These are phyloP conservation scores for Pogostemon cablin DNA, from an alignment of 257 asterid genomes.

Conservation along the genomic window DNA sequence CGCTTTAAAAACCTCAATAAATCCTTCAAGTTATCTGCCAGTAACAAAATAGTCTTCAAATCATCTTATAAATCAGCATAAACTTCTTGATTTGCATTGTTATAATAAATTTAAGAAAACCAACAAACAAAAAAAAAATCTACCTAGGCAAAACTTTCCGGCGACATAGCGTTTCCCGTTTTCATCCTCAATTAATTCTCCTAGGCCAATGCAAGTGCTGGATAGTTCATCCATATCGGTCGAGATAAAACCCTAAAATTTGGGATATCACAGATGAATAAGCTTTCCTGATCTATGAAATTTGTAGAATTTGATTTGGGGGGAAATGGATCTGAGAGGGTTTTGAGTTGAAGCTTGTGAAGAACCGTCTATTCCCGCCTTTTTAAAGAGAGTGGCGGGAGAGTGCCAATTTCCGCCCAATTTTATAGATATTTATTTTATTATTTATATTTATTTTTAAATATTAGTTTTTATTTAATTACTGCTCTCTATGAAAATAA, in stretches of 20 bases:
- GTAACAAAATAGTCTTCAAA: not conserved
- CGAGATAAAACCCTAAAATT: not conserved
- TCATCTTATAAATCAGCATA: not conserved
- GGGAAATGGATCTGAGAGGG: constrained; percentile 16
- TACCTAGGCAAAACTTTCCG: constrained; percentile 77
- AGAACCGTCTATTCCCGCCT: constrained; percentile 25
- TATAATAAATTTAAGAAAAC: not conserved
- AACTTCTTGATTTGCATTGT: not conserved
- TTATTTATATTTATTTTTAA: no score
- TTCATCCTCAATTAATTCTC: constrained; percentile 71
- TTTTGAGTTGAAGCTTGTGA: constrained; percentile 24
- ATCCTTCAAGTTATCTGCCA: constrained; percentile 88
- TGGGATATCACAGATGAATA: not conserved
- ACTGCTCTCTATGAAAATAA: no score
- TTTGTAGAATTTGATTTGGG: constrained; percentile 16
- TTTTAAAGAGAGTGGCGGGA: constrained; percentile 33
- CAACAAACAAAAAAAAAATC: not conserved
- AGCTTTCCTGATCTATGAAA: not conserved
- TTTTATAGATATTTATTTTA: not conserved
- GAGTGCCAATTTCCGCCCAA: not conserved
- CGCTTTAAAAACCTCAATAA: constrained; percentile 86
- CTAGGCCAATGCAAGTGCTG: constrained; percentile 77
- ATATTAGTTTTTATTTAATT: no score
- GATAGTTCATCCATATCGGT: constrained; percentile 76
- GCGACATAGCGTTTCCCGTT: constrained; percentile 57